Evolutionary conservation across 345 rosid genomes (phyloP).

Genomic region (Garcia nutans): DNA sequence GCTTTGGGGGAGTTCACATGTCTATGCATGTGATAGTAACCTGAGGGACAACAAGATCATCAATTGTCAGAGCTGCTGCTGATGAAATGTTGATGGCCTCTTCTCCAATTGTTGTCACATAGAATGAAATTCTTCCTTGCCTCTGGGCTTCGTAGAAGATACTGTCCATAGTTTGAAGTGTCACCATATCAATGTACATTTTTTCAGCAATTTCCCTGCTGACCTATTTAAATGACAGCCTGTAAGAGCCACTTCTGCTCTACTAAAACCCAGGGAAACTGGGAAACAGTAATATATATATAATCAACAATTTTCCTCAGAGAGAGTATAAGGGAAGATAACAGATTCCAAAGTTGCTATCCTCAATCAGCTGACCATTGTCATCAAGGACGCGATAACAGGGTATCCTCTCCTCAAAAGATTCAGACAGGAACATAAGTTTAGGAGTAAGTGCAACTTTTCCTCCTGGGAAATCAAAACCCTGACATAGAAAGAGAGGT

Average conservation of each 20-base stretch:
- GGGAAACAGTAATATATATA: too few relatives aligned
- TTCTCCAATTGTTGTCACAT: slow-evolving; percentile 67
- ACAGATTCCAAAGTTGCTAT: slow-evolving; percentile 20
- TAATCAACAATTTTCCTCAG: too few relatives aligned
- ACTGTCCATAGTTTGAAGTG: slow-evolving; percentile 72
- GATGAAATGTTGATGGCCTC: slow-evolving; percentile 86
- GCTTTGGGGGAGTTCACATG: background rate
- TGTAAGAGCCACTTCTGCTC: background rate
- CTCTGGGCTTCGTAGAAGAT: slow-evolving; percentile 78
- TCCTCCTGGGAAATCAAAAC: slow-evolving; percentile 77
- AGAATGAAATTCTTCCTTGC: slow-evolving; percentile 89
- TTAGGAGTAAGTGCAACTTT: slow-evolving; percentile 53
- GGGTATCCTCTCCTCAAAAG: slow-evolving; percentile 46
- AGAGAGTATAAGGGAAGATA: too few relatives aligned
- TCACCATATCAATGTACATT: slow-evolving; percentile 67
- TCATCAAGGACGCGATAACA: slow-evolving; percentile 76
- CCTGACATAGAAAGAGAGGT: slow-evolving; percentile 31
- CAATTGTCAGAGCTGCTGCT: slow-evolving; percentile 63
- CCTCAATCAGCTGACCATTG: slow-evolving; percentile 43
- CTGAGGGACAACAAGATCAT: slow-evolving; percentile 77
- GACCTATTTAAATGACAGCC: slow-evolving; percentile 40
- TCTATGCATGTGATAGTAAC: slow-evolving; percentile 29
- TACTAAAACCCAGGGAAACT: background rate
- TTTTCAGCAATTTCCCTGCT: slow-evolving; percentile 51
- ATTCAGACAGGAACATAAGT: slow-evolving; percentile 60